phyloP scores from a whole-genome alignment of 306 rosid genomes.

The Lathyrus aphaca region DNA sequence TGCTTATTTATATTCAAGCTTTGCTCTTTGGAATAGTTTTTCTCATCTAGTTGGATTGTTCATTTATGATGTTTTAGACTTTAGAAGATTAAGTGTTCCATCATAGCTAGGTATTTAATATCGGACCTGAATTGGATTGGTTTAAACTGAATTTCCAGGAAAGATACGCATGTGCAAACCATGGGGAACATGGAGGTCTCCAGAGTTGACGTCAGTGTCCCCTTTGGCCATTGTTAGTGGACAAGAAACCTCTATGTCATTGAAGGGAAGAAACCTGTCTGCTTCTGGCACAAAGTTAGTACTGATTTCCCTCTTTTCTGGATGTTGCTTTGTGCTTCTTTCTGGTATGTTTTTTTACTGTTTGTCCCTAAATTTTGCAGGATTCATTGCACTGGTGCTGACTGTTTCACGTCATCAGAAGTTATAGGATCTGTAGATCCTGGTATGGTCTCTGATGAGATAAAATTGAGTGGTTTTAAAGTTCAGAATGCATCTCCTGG shows the following conservation, averaged over 20 bases:
- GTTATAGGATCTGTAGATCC: constrained; percentile 48
- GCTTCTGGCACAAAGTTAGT: constrained; percentile 78
- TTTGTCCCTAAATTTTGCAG: constrained; percentile 50
- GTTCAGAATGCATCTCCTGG: constrained; percentile 60
- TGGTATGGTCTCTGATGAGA: constrained; percentile 60
- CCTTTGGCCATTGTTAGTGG: constrained; percentile 89
- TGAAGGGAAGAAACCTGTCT: constrained; percentile 82
- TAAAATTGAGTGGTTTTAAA: constrained; percentile 62
- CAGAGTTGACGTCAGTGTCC: constrained; percentile 79
- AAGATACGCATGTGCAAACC: constrained; percentile 63
- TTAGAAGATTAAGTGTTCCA: neutral
- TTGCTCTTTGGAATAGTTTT: neutral
- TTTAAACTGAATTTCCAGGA: constrained; percentile 59
- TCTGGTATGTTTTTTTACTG: constrained; percentile 21
- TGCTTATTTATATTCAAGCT: constrained; percentile 10
- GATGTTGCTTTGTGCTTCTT: constrained; percentile 31
- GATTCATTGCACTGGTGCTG: constrained; percentile 78
- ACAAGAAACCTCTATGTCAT: constrained; percentile 63
- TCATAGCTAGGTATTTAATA: constrained; percentile 2
- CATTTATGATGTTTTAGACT: constrained; percentile 11
- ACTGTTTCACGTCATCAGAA: constrained; percentile 67
- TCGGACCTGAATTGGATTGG: constrained; percentile 28
- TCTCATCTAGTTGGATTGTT: neutral
- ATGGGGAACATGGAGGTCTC: constrained; percentile 76
- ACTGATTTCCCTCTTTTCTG: constrained; percentile 4